phyloP scores from a whole-genome alignment of 768 basidiomycete genomes.

The Zangia roseola region DNA sequence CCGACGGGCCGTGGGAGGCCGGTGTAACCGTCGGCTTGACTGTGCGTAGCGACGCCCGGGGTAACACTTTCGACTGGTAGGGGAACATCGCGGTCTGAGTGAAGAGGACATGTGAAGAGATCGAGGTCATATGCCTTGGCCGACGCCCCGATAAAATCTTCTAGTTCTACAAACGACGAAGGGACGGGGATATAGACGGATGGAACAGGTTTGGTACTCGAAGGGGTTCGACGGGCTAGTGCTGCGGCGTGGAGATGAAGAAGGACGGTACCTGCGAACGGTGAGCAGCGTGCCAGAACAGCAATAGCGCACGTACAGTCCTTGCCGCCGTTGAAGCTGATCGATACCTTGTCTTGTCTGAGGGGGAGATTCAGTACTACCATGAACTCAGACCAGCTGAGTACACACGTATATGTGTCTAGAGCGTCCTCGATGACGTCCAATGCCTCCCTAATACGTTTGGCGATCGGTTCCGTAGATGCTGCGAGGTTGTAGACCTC shows the following conservation, averaged over 20 bases:
- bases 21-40: slow-evolving; percentile 8
- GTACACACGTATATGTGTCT: slow-evolving; percentile 75
- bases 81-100: slow-evolving; percentile 43
- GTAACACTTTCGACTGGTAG: slow-evolving; percentile 48
- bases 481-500: slow-evolving; percentile 63
- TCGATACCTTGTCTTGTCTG: slow-evolving; percentile 69
- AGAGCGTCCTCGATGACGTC: slow-evolving; percentile 78
- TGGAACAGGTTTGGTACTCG: slow-evolving; percentile 48
- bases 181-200: slow-evolving; percentile 88
- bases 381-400: slow-evolving; percentile 6
- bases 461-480: slow-evolving; percentile 53
- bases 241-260: slow-evolving; percentile 84
- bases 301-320: slow-evolving; percentile 67
- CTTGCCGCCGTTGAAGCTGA: slow-evolving; percentile 99
- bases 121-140: slow-evolving; percentile 69
- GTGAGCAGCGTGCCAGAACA: not conserved
- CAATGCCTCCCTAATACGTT: slow-evolving; percentile 73
- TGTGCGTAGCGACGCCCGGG: slow-evolving; percentile 27
- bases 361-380: slow-evolving; percentile 12
- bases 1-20: slow-evolving; percentile 40
- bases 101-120: slow-evolving; percentile 45
- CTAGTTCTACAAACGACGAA: slow-evolving; percentile 82
- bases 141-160: slow-evolving; percentile 73
- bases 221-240: slow-evolving; percentile 45
- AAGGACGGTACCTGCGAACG: slow-evolving; percentile 80